Conservation (phyloP, 1,139 yeast genomes). For the Zygotorulaspora mrakii region DNA sequence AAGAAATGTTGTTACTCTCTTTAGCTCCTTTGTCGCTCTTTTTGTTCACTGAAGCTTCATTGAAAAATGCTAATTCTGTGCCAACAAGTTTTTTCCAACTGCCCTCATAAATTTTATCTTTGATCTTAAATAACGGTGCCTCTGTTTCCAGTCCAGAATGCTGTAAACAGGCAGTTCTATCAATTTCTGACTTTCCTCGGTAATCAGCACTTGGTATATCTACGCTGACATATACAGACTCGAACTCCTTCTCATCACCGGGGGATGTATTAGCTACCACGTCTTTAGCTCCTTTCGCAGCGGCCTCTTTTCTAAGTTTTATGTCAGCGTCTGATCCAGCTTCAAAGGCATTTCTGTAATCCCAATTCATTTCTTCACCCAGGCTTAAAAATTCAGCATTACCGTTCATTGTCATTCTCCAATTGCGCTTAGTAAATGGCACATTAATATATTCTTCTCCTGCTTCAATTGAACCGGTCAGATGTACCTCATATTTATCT, state of each 20-base stretch:
- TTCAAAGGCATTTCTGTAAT: constrained; percentile 57
- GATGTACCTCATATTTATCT: constrained; percentile 50
- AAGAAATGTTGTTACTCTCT: not conserved
- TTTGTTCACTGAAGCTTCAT: constrained; percentile 23
- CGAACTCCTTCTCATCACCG: constrained; percentile 17
- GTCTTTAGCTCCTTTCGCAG: constrained; percentile 18
- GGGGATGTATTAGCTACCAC: constrained; percentile 4
- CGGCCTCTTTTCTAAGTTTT: constrained; percentile 43
- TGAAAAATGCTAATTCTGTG: constrained; percentile 57
- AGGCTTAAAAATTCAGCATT: constrained; percentile 57
- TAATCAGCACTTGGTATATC: constrained; percentile 41
- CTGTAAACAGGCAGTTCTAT: constrained; percentile 43
- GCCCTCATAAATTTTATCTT: constrained; percentile 62
- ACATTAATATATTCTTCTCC: constrained; percentile 27
- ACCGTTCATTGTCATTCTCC: constrained; percentile 64
- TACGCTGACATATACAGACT: constrained; percentile 43
- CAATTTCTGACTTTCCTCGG: constrained; percentile 28
- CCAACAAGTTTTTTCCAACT: constrained; percentile 79
- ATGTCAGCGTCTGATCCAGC: constrained; percentile 79
- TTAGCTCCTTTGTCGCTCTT: not conserved
- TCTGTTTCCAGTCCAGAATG: constrained; percentile 50
- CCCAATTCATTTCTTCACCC: constrained; percentile 95
- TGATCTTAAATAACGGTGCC: constrained; percentile 52
- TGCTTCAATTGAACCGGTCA: constrained; percentile 39
- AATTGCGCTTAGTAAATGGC: constrained; percentile 35